Evolutionary conservation across 2,329 filamentous ascomycete species (phyloP), one percentile per base, ranked within the genome.

Genomic region (Diaporthe caulivora): DNA sequence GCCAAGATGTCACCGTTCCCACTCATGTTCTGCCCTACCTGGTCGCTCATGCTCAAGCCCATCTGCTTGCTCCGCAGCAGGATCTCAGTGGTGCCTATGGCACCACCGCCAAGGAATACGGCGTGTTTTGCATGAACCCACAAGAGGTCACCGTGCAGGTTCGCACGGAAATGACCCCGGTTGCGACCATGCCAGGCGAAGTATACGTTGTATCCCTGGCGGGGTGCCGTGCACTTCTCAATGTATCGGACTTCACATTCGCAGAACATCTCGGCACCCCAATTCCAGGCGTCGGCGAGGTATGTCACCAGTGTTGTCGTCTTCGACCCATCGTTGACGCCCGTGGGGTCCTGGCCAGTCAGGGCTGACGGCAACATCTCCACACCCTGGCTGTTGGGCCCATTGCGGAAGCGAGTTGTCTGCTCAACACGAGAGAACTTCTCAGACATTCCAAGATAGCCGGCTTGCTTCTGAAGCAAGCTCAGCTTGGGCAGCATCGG

Each of bases 181-280:
- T 88, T 88, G 51, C 86, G 84, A 5, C 89, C 89, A 77, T 92
- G 89, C 90, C 90, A 92, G 17, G 90, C 87, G 78, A 91, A 93
- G 80, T 88, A 92, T 37, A 93, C 82, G 26, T 91, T 83, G 79
- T 92, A 93, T 1, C 92, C 91, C 18, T 87, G 86, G 6, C 82
- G 81, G 0, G 80, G 79, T 1, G 83, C 83, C 24, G 77, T 75
- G 54, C 86, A 85, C 78, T 90, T 87, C 71, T 89, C 86, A 67
- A 93, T 84, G 77, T 92, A 89, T 57, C 89, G 85, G 2, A 93
- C 92, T 79, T 93, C 91, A 74, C 90, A 91, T 77, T 91, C 87
- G 80, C 92, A 93, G 75, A 93, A 93, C 80, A 93, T 89, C 78
- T 93, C 91, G 17, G 92, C 90, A 11, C 91, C 92, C 90, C 91